A percentile compares a stretch with the other conserved stretches of the same genome.
Evolutionary conservation across 2,329 filamentous ascomycete species (phyloP).

Genomic region (Neofusicoccum cordaticola): DNA sequence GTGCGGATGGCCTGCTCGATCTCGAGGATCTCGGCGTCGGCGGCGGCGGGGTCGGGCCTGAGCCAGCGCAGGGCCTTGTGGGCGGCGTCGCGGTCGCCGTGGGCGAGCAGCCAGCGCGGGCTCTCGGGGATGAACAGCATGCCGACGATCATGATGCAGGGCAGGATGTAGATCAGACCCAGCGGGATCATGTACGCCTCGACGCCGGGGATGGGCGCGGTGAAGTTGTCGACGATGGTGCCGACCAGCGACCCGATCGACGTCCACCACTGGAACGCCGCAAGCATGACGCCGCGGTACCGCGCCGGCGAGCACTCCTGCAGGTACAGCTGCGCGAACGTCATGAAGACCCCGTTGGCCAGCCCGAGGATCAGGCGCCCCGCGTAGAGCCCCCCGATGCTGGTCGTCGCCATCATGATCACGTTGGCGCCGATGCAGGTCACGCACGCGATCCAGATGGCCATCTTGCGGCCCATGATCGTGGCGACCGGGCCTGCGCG

Average conservation of each 20-base stretch:
- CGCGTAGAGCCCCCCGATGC: slow-evolving; percentile 53
- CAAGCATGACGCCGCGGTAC: slow-evolving; percentile 51
- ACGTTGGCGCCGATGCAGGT: slow-evolving; percentile 46
- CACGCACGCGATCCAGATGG: slow-evolving; percentile 49
- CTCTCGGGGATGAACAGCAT: slow-evolving; percentile 34
- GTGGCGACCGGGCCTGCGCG: slow-evolving; percentile 22
- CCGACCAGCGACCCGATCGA: slow-evolving; percentile 45
- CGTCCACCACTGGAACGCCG: slow-evolving; percentile 49
- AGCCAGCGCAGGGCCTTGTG: slow-evolving; percentile 28
- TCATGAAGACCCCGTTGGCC: slow-evolving; percentile 53
- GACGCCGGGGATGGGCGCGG: slow-evolving; percentile 23
- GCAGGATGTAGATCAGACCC: slow-evolving; percentile 54
- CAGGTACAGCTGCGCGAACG: slow-evolving; percentile 53
- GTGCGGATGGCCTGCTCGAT: slow-evolving; percentile 30
- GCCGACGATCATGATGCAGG: slow-evolving; percentile 44
- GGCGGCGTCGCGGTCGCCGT: slow-evolving; percentile 24
- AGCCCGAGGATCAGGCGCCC: slow-evolving; percentile 57
- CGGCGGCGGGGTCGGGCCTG: slow-evolving; percentile 24
- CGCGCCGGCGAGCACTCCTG: slow-evolving; percentile 51
- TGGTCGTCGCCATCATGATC: slow-evolving; percentile 56
- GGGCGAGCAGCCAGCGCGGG: slow-evolving; percentile 45
- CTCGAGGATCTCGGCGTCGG: slow-evolving; percentile 26
- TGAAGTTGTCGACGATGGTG: slow-evolving; percentile 53
- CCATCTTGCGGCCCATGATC: slow-evolving; percentile 41
- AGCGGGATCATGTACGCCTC: slow-evolving; percentile 47